Evolutionary conservation across 192 early-diverging fungal species (phyloP), one percentile per base, ranked within the genome.

Genomic region (Linnemannia schmuckeri): DNA sequence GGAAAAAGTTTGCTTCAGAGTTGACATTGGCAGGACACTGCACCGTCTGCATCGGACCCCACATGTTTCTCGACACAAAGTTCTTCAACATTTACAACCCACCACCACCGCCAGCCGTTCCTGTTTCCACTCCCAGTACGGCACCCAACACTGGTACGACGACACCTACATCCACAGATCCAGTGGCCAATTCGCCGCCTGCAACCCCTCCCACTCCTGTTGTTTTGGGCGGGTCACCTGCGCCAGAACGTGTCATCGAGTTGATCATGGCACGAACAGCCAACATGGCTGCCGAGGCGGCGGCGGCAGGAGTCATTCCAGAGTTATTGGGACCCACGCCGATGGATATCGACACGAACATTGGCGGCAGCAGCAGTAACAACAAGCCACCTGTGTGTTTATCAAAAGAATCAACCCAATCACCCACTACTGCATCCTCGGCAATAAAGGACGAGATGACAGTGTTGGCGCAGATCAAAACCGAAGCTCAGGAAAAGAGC

Each of bases 31-130:
- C 76, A 44, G 79, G 85, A 52, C n/a, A 41, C 20, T 87, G 76
- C 37, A 81, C 80, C 30, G 78, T 85, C 55, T 85, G 83, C 70
- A 85, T 85, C n/a, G 83, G 82, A 33, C 82, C 82, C 8, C 82
- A 84, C 46, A 79, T 84, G 22, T 84, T 85, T 66, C 55, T 85
- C 55, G 78, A 85, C 49, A 85, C 83, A 40, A 75, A 72, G 52
- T 87, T 87, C 49, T 87, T 49, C 72, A 47, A 72, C 9, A 80
- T 87, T 12, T 71, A 68, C 68, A 87, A 87, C 72, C 85, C 85
- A 37, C 42, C 74, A 2, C 80, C 80, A 63, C 78, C 78, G 17
- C 27, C 69, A n/a, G 24, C 63, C 17, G 12, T 30, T 5, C 55
- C 76, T 35, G 0, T 30, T n/a, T 55, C 75, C 6, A 63, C 44